Base-by-base conservation (phyloP, 257 asterid genomes). In the Anisodus tanguticus region DNA sequence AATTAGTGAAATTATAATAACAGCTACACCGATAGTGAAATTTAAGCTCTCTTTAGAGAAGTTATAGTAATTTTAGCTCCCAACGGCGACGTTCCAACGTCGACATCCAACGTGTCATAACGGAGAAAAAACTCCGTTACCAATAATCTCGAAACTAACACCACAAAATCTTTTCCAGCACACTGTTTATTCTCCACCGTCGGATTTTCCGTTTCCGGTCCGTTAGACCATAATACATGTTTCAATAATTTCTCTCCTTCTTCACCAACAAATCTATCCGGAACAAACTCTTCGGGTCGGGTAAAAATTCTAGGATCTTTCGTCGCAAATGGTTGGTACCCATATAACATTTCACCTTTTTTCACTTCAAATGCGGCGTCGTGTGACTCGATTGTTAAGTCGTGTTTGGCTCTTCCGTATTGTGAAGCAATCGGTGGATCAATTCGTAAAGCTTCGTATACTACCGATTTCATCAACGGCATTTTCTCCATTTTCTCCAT, bases 211-310 rank as follows among this genome's bases (percentile, higher is more conserved):
- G 89, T 90, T 80, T 95, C 99, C 35, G 95, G 98, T 41, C 99
- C 99, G 72, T 95, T 95, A 0, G 98, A 94, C 99, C 99, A 95
- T 6, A 95, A 55, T n/a, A 95, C 97, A n/a, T 95, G 90, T 85
- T 87, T 87, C 91, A 95, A 45, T 31, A 93, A 72, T 86, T 64
- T 90, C 88, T 91, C 92, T 2, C 98, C 98, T 12, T 86, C 92
- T 8, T 91, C 93, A 0, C 97, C 97, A 8, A 95, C 41, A 80
- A 95, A 95, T 19, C 99, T 82, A 66, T 80, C 88, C 80, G 98
- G 88, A 0, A 93, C 92, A 19, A 94, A 95, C 72, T 95, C 97
- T 26, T 92, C 94, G 19, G 99, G 82, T 83, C 90, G 90, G 37
- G 91, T 92, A 84, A 95, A 95, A 9, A 93, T 89, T 84, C 71